Conservation (phyloP, 805 yeast species). For the Isabelozyma gotoi region DNA sequence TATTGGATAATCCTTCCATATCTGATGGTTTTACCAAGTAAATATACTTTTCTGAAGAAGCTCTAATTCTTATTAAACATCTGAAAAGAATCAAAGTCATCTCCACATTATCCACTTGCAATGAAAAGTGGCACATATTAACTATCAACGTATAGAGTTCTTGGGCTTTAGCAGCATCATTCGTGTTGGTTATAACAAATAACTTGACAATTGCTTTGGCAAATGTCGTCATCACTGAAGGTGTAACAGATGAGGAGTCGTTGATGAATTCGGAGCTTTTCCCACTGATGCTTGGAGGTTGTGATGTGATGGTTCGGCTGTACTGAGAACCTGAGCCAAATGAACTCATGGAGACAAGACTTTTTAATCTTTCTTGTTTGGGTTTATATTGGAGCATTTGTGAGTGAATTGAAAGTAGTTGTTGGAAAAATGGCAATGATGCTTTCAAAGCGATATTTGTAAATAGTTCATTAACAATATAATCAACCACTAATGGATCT, state of each 20-base stretch:
- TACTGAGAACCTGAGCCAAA: conserved; percentile 14
- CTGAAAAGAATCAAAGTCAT: conserved; percentile 50
- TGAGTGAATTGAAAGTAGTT: conserved; percentile 11
- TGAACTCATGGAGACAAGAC: conserved; percentile 26
- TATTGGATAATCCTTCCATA: conserved; percentile 64
- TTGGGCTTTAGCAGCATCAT: conserved; percentile 25
- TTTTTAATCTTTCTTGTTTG: conserved; percentile 17
- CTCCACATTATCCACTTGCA: conserved; percentile 31
- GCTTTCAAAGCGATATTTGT: conserved; percentile 17
- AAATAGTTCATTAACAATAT: conserved; percentile 24
- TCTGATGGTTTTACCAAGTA: conserved; percentile 55
- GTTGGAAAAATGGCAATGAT: conserved; percentile 12
- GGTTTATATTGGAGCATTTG: conserved; percentile 10
- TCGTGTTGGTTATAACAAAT: conserved; percentile 21
- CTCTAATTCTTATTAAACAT: conserved; percentile 54
- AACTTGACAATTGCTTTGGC: conserved; percentile 24
- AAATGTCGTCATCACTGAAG: conserved; percentile 11
- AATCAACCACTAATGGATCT: conserved; percentile 31
- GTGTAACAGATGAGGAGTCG: not conserved
- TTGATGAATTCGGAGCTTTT: not conserved
- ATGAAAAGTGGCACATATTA: conserved; percentile 33
- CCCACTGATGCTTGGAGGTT: not conserved
- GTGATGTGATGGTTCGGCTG: conserved; percentile 1
- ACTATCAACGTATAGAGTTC: conserved; percentile 30
- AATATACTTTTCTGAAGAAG: conserved; percentile 42